Evolutionary conservation across 2,329 filamentous ascomycete species (phyloP), one percentile per base, ranked within the genome.

Genomic region (Phyllosticta citrichinensis): DNA sequence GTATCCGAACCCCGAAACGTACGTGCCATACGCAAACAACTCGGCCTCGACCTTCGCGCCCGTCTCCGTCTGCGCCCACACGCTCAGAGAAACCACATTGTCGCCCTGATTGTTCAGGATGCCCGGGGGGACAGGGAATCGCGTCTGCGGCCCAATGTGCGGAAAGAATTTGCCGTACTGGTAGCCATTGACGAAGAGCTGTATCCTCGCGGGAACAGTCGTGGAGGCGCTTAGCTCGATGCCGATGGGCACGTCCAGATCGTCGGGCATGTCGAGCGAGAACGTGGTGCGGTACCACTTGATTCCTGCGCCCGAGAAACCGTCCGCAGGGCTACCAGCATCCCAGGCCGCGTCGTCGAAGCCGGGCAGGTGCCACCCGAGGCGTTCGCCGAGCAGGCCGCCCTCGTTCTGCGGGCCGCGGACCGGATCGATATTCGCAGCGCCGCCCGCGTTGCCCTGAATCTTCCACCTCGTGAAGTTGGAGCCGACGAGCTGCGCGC

Each of bases 121-220:
- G 0, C 84, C 83, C 0, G 80, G 80, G 1, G 82, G 83, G 1
- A 87, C 80, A 0, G 84, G 83, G 65, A 83, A 87, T 17, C 77
- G 74, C 17, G 80, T 75, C 71, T 87, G 83, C 55, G 84, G 81
- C 0, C 84, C 84, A 50, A 87, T 83, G 56, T 81, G 78, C 0
- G 83, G 82, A 62, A 81, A 80, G 66, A 80, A 86, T 8, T 81
- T 77, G 1, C 81, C 83, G 64, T 84, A 86, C 66, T 86, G 83
- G 20, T 62, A 61, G 27, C 84, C 84, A 60, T 87, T 87, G n/a
- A 86, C 78, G 60, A 83, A 86, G 2, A 87, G 68, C 65, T 84
- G 77, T 0, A 79, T 80, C 11, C 84, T 76, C 12, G 56, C 55
- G 0, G 72, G 69, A 0, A 78, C 74, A n/a, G 40, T 47, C 40